phyloP scores from a whole-genome alignment of 305 asterid genomes.

The Salvia sclarea region DNA sequence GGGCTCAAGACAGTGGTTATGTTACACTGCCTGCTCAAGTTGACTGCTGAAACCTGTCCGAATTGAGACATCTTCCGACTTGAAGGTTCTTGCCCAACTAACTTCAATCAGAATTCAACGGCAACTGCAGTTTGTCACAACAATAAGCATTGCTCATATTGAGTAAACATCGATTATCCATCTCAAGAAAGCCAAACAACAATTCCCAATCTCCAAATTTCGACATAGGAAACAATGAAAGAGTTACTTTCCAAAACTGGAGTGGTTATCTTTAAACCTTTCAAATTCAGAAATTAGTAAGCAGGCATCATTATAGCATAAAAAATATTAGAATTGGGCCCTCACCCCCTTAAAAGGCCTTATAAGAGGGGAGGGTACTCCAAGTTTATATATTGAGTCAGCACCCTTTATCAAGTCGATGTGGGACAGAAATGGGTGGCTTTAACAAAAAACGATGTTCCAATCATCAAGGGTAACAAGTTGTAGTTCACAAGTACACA shows the following conservation, averaged over 20 bases:
- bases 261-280: neutral
- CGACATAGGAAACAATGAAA: neutral
- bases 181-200: constrained; percentile 18
- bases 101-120: constrained; percentile 20
- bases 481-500: neutral
- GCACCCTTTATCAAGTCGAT: too few relatives aligned
- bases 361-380: too few relatives aligned
- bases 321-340: too few relatives aligned
- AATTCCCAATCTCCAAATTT: neutral
- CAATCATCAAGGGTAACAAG: constrained; percentile 23
- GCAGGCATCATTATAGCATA: too few relatives aligned
- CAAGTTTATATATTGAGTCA: too few relatives aligned
- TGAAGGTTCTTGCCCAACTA: constrained; percentile 17
- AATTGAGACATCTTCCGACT: constrained; percentile 58
- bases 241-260: neutral
- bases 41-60: constrained; percentile 81
- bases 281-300: constrained; percentile 3
- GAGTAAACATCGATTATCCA: constrained; percentile 3
- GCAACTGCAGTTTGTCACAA: constrained; percentile 26
- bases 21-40: constrained; percentile 54
- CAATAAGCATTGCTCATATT: constrained; percentile 9
- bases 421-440: too few relatives aligned
- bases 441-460: too few relatives aligned
- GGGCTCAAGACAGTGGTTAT: constrained; percentile 42
- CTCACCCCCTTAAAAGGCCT: too few relatives aligned